Base-by-base conservation (phyloP, 345 rosid species). In the Kernera saxatilis region DNA sequence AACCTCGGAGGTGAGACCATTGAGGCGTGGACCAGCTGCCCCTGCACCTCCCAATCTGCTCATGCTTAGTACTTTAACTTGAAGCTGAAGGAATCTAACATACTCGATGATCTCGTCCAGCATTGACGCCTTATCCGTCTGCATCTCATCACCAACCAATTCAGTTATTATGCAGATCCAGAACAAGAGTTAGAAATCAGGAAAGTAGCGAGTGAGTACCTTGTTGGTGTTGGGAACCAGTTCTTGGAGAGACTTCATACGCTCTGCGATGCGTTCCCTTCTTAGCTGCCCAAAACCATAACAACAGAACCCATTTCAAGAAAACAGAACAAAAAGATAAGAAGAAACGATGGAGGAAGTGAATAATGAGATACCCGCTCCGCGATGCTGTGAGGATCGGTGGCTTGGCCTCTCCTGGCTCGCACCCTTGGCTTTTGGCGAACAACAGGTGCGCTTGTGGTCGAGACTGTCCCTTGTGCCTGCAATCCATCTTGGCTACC, bases 111-210 rank as follows among this genome's bases (percentile, higher is more conserved):
- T 94, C 91, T 94, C 99, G 75, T 94, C 97, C 5, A 94, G 88
- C 99, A 91, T 94, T 27, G 99, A 91, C 74, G 99, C 99, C 77
- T 91, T 94, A 82, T 94, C 99, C 30, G 99, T 86, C 99, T 94
- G 90, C 9, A 70, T 30, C 3, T 18, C 61, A 49, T 27, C 32
- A 35, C 21, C 13, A 60, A 68, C 64, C 58, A 25, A 33, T 6
- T 26, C 1, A 8, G 26, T 74, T 51, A 61, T 33, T 21, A 54
- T 46, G 2, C 44, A 44, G 53, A 54, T 70, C 40, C 13, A 63
- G 40, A 41, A 64, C 17, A 45, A 21, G 65, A 19, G 4, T 22
- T 19, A 27, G 2, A 26, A 2, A 54, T 36, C 19, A 37, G 11
- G 41, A 54, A 19, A 69, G 44, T 45, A 21, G 9, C 10, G 18